These are phyloP conservation scores for Corylus heterophylla DNA, from an alignment of 306 rosid genomes.

Conservation along the genomic window DNA sequence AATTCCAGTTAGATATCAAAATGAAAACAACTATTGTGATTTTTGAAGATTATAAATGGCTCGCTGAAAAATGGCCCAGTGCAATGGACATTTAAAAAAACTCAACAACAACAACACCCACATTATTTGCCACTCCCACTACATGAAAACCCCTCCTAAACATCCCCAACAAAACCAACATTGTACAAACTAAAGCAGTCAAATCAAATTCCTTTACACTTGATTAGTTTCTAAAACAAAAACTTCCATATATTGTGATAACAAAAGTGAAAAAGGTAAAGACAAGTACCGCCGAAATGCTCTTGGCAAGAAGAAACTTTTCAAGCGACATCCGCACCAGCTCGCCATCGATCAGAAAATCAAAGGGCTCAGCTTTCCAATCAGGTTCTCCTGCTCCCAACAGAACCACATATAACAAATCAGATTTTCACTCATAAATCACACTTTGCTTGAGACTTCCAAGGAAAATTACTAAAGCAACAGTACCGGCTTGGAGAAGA, in stretches of 20 bases:
- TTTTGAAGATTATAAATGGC: neutral
- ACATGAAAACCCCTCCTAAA: neutral
- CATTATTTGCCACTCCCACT: neutral
- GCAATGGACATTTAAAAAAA: neutral
- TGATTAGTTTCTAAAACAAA: neutral
- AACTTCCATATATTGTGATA: neutral
- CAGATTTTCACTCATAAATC: neutral
- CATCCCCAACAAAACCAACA: neutral
- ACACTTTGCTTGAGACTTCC: neutral
- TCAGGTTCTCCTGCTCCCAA: conserved; percentile 49
- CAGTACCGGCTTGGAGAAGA: conserved; percentile 57
- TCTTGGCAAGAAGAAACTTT: conserved; percentile 79
- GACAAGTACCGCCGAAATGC: conserved; percentile 70
- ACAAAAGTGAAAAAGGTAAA: neutral
- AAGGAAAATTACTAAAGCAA: neutral
- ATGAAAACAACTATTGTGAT: neutral
- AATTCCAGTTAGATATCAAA: conserved; percentile 11
- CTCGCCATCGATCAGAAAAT: conserved; percentile 86
- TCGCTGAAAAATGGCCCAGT: neutral
- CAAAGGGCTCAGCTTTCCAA: conserved; percentile 69
- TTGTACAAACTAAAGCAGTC: neutral
- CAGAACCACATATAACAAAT: neutral
- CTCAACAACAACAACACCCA: no score
- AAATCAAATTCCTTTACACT: neutral
- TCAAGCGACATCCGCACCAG: conserved; percentile 83